Evolutionary conservation across 2,329 filamentous ascomycete species (phyloP).

Genomic region (Arthrobotrys sinensis): DNA sequence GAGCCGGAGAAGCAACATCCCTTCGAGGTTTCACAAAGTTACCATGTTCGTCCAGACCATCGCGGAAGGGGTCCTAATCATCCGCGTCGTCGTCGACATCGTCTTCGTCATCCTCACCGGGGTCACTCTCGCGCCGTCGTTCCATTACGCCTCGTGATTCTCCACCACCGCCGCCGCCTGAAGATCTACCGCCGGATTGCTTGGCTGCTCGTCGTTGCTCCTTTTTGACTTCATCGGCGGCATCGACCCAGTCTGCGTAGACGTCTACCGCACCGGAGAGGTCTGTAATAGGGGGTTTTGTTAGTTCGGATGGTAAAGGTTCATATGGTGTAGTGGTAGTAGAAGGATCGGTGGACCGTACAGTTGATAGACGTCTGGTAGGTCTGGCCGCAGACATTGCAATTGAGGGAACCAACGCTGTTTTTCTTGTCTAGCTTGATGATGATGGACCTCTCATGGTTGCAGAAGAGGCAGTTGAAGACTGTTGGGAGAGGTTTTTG

Average conservation of each 20-base stretch:
- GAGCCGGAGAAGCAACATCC: constrained; percentile 10
- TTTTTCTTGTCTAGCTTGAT: constrained; percentile 95
- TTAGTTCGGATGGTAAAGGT: constrained; percentile 12
- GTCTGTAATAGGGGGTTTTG: constrained; percentile 71
- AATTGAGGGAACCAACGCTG: constrained; percentile 86
- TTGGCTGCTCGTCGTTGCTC: constrained; percentile 67
- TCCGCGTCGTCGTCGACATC: constrained; percentile 70
- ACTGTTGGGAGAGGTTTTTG: constrained; percentile 81
- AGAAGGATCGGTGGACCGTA: constrained; percentile 68
- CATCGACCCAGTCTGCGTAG: constrained; percentile 98
- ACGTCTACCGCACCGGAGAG: constrained; percentile 93
- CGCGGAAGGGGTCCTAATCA: constrained; percentile 63
- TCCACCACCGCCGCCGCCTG: constrained; percentile 63
- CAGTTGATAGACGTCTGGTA: constrained; percentile 96
- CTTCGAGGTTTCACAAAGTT: constrained; percentile 26
- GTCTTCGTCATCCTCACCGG: constrained; percentile 64
- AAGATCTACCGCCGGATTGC: constrained; percentile 65
- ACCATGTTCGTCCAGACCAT: constrained; percentile 36
- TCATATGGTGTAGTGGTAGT: background rate
- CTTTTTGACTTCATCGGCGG: constrained; percentile 82
- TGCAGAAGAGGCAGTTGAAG: constrained; percentile 99
- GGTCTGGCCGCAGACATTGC: constrained; percentile 92
- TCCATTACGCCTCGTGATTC: constrained; percentile 64
- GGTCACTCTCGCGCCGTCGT: constrained; percentile 46
- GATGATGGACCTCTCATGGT: constrained; percentile 91